A percentile compares a stretch with the other conserved stretches of the same genome.
These are phyloP conservation scores for Lipomyces kockii DNA, from an alignment of 805 yeast species.

Conservation along the genomic window DNA sequence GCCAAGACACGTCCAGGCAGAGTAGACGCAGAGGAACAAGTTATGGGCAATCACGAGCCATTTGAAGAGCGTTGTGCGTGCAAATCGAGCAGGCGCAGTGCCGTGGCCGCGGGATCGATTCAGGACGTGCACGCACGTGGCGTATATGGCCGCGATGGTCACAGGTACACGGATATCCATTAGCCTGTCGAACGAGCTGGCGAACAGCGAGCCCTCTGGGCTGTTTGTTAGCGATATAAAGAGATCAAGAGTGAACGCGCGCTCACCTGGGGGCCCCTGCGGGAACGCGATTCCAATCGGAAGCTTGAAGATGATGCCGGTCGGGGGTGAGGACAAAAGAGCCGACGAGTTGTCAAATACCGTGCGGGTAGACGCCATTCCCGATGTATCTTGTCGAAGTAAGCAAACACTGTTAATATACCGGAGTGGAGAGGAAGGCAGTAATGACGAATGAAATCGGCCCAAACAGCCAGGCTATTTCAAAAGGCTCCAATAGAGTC, in stretches of 20 bases:
- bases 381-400: background rate
- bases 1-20: slow-evolving; percentile 73
- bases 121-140: slow-evolving; percentile 58
- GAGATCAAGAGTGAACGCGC: background rate
- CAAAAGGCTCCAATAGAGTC: too few relatives aligned
- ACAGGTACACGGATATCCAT: slow-evolving; percentile 61
- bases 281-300: slow-evolving; percentile 37
- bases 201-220: slow-evolving; percentile 27
- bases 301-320: slow-evolving; percentile 25
- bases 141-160: slow-evolving; percentile 62
- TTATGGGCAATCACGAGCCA: slow-evolving; percentile 64
- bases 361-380: slow-evolving; percentile 1
- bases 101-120: slow-evolving; percentile 55
- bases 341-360: slow-evolving; percentile 21
- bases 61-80: slow-evolving; percentile 55
- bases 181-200: slow-evolving; percentile 32
- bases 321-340: slow-evolving; percentile 27
- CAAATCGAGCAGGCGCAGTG: slow-evolving; percentile 56
- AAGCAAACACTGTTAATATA: background rate
- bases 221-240: background rate
- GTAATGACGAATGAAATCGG: too few relatives aligned
- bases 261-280: slow-evolving; percentile 34
- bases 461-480: too few relatives aligned
- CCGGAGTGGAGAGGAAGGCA: background rate
- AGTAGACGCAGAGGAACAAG: slow-evolving; percentile 63